Percentiles rank a stretch among this genome's conserved stretches.
Conservation (phyloP, 495 filamentous ascomycete genomes). For the Evernia prunastri region DNA sequence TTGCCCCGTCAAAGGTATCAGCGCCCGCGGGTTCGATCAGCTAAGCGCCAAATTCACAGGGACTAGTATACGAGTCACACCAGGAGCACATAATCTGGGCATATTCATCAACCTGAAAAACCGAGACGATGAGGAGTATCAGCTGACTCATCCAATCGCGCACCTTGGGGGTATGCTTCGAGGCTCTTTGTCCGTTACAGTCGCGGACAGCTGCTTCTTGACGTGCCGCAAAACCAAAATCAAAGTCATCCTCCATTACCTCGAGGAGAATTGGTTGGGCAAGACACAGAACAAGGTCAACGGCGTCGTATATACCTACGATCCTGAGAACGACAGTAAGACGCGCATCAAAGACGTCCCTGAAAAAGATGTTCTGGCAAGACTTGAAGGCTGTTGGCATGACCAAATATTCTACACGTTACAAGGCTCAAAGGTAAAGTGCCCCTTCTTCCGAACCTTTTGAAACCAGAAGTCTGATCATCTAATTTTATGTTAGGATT, state of each 20-base stretch:
- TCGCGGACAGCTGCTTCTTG: slow-evolving; percentile 80
- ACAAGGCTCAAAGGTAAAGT: slow-evolving; percentile 41
- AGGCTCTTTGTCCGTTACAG: slow-evolving; percentile 75
- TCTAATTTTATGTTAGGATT: slow-evolving; percentile 42
- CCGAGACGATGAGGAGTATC: slow-evolving; percentile 81
- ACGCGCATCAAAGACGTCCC: slow-evolving; percentile 76
- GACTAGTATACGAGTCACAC: slow-evolving; percentile 83
- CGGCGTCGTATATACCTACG: slow-evolving; percentile 83
- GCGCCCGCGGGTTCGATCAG: slow-evolving; percentile 87
- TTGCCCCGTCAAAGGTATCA: slow-evolving; percentile 85
- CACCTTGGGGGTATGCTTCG: slow-evolving; percentile 82
- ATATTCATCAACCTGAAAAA: slow-evolving; percentile 86
- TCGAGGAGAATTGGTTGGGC: slow-evolving; percentile 92
- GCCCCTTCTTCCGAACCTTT: not conserved
- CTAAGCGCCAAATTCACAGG: slow-evolving; percentile 97
- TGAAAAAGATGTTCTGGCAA: slow-evolving; percentile 73
- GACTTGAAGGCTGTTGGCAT: slow-evolving; percentile 78
- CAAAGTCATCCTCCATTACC: slow-evolving; percentile 85
- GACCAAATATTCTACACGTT: slow-evolving; percentile 62
- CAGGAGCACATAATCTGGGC: slow-evolving; percentile 87
- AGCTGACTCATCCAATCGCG: slow-evolving; percentile 89
- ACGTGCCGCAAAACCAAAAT: slow-evolving; percentile 80
- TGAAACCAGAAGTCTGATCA: slow-evolving; percentile 25
- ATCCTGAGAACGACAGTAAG: slow-evolving; percentile 71
- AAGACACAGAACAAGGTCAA: slow-evolving; percentile 86